These are phyloP conservation scores for Plectosphaerella sp. DNA, from an alignment of 2,329 filamentous ascomycete species.

Conservation along the genomic window DNA sequence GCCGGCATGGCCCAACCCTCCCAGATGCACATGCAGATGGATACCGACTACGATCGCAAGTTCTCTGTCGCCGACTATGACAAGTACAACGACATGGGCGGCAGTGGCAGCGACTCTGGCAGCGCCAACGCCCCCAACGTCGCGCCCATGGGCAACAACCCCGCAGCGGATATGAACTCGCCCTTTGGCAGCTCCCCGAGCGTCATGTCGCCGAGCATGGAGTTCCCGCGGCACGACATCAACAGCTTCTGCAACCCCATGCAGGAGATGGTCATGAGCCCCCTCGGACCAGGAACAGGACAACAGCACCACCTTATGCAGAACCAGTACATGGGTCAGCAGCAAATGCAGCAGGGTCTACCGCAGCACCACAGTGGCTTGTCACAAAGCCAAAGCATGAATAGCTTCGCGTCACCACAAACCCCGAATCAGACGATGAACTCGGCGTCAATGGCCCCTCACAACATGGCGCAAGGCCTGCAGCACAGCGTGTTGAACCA, in stretches of 20 bases:
- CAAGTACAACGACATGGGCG: constrained; percentile 28
- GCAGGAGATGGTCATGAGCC: constrained; percentile 50
- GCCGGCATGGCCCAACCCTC: constrained; percentile 55
- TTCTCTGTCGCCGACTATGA: constrained; percentile 38
- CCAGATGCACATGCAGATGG: constrained; percentile 37
- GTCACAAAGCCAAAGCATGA: constrained; percentile 14
- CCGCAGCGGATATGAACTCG: constrained; percentile 36
- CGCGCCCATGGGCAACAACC: neutral
- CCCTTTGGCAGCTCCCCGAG: constrained; percentile 49
- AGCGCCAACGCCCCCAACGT: constrained; percentile 14
- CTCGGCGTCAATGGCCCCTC: constrained; percentile 15
- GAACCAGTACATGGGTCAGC: constrained; percentile 17
- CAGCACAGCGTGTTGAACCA: constrained; percentile 13
- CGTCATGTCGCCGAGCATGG: constrained; percentile 49
- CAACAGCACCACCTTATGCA: constrained; percentile 20
- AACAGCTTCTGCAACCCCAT: constrained; percentile 42
- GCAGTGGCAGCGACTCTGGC: constrained; percentile 27
- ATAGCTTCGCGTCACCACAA: constrained; percentile 8
- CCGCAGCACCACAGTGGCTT: constrained; percentile 24
- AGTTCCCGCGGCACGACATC: constrained; percentile 38
- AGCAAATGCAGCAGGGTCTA: constrained; percentile 24
- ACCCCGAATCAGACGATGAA: constrained; percentile 11
- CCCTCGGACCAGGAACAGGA: constrained; percentile 31
- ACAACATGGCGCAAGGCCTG: constrained; percentile 18
- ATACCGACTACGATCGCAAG: constrained; percentile 43